These are phyloP conservation scores for Withania somnifera DNA, from an alignment of 305 asterid genomes.

Conservation along the genomic window DNA sequence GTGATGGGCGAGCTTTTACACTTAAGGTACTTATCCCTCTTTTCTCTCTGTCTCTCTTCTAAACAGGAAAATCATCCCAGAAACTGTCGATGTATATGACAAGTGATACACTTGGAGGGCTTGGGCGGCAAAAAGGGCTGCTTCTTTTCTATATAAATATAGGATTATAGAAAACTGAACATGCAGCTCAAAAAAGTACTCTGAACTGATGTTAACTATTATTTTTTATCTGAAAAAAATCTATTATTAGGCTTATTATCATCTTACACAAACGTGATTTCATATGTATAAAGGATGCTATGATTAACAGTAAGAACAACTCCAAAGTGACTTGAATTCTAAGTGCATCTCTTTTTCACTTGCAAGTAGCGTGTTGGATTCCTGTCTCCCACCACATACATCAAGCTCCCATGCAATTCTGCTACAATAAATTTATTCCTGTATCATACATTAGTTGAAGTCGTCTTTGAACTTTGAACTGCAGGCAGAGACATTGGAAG, in stretches of 20 bases:
- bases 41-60: neutral
- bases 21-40: constrained; percentile 53
- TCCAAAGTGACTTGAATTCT: neutral
- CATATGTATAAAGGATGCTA: neutral
- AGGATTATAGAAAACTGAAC: neutral
- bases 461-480: neutral
- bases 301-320: neutral
- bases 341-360: neutral
- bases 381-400: neutral
- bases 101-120: neutral
- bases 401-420: neutral
- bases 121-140: neutral
- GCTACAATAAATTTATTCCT: neutral
- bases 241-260: neutral
- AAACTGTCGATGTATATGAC: neutral
- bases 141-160: neutral
- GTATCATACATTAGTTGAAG: neutral
- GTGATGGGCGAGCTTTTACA: constrained; percentile 97
- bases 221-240: neutral
- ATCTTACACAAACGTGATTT: neutral
- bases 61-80: neutral
- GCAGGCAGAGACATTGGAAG: constrained; percentile 93
- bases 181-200: neutral
- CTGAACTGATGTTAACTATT: neutral
- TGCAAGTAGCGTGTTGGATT: neutral